Conservation (phyloP, 345 rosid genomes). For the Salix dunnii region DNA sequence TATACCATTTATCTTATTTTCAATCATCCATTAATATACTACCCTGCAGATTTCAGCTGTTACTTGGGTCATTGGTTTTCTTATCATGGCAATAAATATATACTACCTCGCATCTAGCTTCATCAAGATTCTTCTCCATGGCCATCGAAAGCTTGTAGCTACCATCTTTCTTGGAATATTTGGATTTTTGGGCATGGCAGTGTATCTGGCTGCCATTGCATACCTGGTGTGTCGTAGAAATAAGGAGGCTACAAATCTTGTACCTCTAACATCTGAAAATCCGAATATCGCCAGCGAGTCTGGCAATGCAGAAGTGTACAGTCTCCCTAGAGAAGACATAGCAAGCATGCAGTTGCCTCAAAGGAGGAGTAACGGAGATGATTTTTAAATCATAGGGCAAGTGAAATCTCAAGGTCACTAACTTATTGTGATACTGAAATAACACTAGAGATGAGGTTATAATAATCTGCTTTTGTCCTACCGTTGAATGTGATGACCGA, state of each 20-base stretch:
- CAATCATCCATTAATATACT: too few relatives aligned
- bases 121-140: slow-evolving; percentile 50
- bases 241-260: slow-evolving; percentile 36
- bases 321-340: slow-evolving; percentile 64
- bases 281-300: slow-evolving; percentile 20
- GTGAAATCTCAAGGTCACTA: too few relatives aligned
- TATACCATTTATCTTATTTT: too few relatives aligned
- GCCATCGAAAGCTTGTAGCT: slow-evolving; percentile 38
- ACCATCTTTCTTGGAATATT: slow-evolving; percentile 51
- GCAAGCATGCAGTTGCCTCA: slow-evolving; percentile 67
- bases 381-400: too few relatives aligned
- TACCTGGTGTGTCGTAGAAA: slow-evolving; percentile 71
- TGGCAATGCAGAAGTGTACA: slow-evolving; percentile 18
- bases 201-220: slow-evolving; percentile 61
- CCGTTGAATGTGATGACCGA: too few relatives aligned
- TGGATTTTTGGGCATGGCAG: slow-evolving; percentile 54
- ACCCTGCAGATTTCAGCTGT: slow-evolving; percentile 51
- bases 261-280: slow-evolving; percentile 43
- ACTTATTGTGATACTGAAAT: too few relatives aligned
- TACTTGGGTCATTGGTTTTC: slow-evolving; percentile 73
- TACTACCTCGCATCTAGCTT: slow-evolving; percentile 60
- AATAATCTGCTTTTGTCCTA: too few relatives aligned
- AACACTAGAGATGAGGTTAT: too few relatives aligned
- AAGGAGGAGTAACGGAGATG: slow-evolving; percentile 20
- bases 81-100: slow-evolving; percentile 75